Evolutionary conservation across 352 stramenopile species (phyloP), one percentile per base, ranked within the genome.

Genomic region (Pythium brachiatum): DNA sequence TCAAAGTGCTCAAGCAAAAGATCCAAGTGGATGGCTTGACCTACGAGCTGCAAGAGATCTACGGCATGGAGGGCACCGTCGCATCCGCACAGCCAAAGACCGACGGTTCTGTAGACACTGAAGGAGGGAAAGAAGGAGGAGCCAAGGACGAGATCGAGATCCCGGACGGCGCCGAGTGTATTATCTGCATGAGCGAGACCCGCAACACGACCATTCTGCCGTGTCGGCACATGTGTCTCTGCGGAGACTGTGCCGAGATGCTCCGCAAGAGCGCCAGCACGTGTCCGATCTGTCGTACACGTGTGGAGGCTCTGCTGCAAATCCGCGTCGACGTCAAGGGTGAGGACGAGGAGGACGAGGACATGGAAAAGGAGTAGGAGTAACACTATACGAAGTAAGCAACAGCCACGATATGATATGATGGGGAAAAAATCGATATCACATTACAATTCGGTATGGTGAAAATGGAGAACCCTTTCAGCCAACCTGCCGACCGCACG

Each of bases 41-140:
- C 7, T 95, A 95, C 69, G 84, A 95, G 63, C 70, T 95, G 21
- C 86, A 94, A 69, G 86, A 95, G 68, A 93, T 95, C 55, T 95
- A 95, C 59, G 86, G 86, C 31, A 93, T 95, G 50, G 83, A 94
- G 55, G 86, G 82, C 16, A 77, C 78, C 7, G 69, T 92, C 29
- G 60, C 60, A 0, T 72, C 82, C 16, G 79, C 81, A 0, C 72
- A 78, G 25, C 75, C 73, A 26, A 62, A 69, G 18, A 66, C 78
- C 25, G 56, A 68, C 2, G 63, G 34, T 23, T 27, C 36, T 7
- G 46, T 53, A 3, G 31, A 25, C 1, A 32, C 34, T n/a, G n/a
- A n/a, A n/a, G 11, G 50, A 53, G 1, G 65, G 47, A 3, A 65
- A 53, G 29, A 76, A 48, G 27, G 57, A 57, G 44, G 51, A 20